These are phyloP conservation scores for Isatis lusitanica DNA, from an alignment of 441 rosid genomes.

Conservation along the genomic window DNA sequence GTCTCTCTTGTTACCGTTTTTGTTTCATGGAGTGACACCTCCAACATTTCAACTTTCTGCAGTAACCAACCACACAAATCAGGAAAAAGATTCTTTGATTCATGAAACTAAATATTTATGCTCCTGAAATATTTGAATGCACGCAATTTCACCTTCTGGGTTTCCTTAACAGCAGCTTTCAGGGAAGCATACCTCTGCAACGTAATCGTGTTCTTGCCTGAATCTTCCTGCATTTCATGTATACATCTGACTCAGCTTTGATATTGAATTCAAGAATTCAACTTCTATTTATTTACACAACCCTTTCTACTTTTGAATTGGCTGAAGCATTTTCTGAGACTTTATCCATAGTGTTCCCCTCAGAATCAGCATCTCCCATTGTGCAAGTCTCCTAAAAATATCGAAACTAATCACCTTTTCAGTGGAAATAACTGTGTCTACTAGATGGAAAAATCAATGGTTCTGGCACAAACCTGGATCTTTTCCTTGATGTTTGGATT, in stretches of 20 bases:
- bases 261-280: not conserved
- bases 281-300: not conserved
- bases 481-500: slow-evolving; percentile 66
- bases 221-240: slow-evolving; percentile 11
- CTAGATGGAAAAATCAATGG: not conserved
- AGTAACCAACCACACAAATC: slow-evolving; percentile 7
- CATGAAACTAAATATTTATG: not conserved
- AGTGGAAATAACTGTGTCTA: not conserved
- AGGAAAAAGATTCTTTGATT: not conserved
- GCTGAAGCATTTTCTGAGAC: slow-evolving; percentile 16
- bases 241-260: slow-evolving; percentile 2
- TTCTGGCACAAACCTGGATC: slow-evolving; percentile 19
- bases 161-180: slow-evolving; percentile 12
- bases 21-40: slow-evolving; percentile 24
- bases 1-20: slow-evolving; percentile 22
- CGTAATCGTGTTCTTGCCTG: slow-evolving; percentile 9
- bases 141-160: slow-evolving; percentile 12
- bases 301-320: not conserved
- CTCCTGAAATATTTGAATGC: not conserved
- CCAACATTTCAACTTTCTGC: slow-evolving; percentile 29
- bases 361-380: slow-evolving; percentile 8
- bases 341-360: not conserved
- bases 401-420: not conserved
- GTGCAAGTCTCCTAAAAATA: slow-evolving; percentile 16
- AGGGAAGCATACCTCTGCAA: slow-evolving; percentile 17